Percentiles rank a stretch among this genome's conserved stretches.
Evolutionary conservation across 164 flowering plant species (phyloP).

Genomic region (Magnolia sinica): DNA sequence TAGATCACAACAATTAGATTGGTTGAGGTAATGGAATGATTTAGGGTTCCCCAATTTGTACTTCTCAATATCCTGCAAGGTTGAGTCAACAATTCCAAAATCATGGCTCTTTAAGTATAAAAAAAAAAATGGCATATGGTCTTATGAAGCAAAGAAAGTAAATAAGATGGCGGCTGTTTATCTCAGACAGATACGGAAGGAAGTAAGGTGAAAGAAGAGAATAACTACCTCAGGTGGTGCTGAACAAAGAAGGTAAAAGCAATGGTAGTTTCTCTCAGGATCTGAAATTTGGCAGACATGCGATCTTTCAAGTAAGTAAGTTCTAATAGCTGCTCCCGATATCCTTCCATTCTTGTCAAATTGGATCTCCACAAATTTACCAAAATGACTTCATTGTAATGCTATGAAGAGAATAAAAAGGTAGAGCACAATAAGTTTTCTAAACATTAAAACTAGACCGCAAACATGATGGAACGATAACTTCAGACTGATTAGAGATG

Average conservation of each 20-base stretch:
- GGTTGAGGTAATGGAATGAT: conserved; percentile 84
- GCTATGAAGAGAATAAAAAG: conserved; percentile 14
- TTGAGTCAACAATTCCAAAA: not conserved
- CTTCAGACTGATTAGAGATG: not conserved
- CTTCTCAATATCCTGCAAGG: conserved; percentile 50
- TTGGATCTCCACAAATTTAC: conserved; percentile 84
- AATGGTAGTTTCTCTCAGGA: conserved; percentile 85
- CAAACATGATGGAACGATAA: not conserved
- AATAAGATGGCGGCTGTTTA: not conserved
- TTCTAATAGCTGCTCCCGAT: conserved; percentile 79
- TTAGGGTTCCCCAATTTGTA: conserved; percentile 71
- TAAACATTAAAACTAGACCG: conserved; percentile 1
- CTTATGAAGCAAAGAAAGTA: not conserved
- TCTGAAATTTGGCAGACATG: conserved; percentile 82
- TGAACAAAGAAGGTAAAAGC: conserved; percentile 81
- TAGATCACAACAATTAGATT: conserved; percentile 73
- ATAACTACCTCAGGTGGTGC: conserved; percentile 79
- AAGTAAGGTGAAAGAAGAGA: not conserved
- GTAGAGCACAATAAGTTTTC: conserved; percentile 6
- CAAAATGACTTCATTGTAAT: conserved; percentile 60
- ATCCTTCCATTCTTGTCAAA: conserved; percentile 78
- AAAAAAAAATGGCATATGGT: not conserved
- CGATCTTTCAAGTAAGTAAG: conserved; percentile 77
- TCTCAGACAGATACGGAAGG: not conserved
- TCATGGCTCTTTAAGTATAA: not conserved